Evolutionary conservation across 305 asterid species (phyloP).

Genomic region (Fraxinus ornus): DNA sequence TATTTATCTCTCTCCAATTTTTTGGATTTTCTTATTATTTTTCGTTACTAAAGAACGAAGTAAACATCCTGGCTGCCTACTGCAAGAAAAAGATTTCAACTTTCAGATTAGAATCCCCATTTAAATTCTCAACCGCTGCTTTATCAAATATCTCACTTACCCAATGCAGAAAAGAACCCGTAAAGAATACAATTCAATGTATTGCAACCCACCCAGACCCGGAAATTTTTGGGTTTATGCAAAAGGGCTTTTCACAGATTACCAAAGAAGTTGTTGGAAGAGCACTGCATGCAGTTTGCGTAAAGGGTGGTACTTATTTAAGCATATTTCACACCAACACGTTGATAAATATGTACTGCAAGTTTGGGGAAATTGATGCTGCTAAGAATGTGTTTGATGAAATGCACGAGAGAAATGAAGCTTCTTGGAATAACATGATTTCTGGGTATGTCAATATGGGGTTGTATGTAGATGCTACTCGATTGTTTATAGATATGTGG

Average conservation of each 20-base stretch:
- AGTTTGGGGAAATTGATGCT: constrained; percentile 41
- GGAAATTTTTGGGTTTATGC: constrained; percentile 56
- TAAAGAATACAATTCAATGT: constrained; percentile 33
- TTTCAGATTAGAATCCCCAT: constrained; percentile 33
- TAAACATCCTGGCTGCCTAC: constrained; percentile 37
- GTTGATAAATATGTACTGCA: constrained; percentile 55
- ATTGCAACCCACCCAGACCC: constrained; percentile 45
- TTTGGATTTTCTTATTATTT: not conserved
- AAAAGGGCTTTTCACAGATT: constrained; percentile 69
- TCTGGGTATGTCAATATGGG: constrained; percentile 66
- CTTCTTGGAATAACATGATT: constrained; percentile 81
- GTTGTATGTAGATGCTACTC: constrained; percentile 41
- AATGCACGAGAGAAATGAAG: constrained; percentile 59
- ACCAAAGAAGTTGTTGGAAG: constrained; percentile 47
- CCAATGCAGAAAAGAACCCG: constrained; percentile 45
- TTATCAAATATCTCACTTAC: constrained; percentile 24
- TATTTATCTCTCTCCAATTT: not conserved
- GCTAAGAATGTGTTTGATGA: constrained; percentile 67
- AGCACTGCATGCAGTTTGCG: constrained; percentile 53
- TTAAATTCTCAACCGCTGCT: constrained; percentile 39
- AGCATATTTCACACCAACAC: constrained; percentile 64
- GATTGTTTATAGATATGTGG: constrained; percentile 58
- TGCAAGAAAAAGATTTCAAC: constrained; percentile 45
- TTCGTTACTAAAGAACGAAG: not conserved
- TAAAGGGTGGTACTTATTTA: constrained; percentile 48